A percentile compares a stretch with the other conserved stretches of the same genome.
phyloP scores from a whole-genome alignment of 176 grass and related monocot species.

The Eleusine indica region DNA sequence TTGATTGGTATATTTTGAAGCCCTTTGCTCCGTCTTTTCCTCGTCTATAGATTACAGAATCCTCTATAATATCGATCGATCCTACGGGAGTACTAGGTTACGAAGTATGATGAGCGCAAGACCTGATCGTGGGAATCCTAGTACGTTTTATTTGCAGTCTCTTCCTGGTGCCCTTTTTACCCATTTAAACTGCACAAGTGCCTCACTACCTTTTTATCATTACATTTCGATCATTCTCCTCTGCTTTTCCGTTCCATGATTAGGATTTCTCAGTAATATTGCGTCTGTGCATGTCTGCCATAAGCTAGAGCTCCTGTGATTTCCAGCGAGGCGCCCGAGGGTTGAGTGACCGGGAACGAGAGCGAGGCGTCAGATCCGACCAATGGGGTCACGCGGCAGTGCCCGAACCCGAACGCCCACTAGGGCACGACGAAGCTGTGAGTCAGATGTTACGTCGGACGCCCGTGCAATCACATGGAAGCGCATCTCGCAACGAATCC shows the following conservation, averaged over 20 bases:
- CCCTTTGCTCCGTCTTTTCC: background rate
- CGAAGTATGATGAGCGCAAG: background rate
- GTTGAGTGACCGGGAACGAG: no score
- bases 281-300: conserved; percentile 26
- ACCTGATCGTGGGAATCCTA: background rate
- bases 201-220: background rate
- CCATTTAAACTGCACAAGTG: conserved; percentile 10
- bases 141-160: background rate
- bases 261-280: background rate
- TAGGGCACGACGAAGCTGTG: background rate
- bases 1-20: background rate
- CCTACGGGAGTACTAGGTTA: background rate
- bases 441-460: conserved; percentile 14
- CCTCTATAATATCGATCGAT: background rate
- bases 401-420: conserved; percentile 3
- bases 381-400: conserved; percentile 31
- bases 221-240: background rate
- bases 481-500: conserved; percentile 28
- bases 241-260: conserved; percentile 35
- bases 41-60: background rate
- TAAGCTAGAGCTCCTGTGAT: background rate
- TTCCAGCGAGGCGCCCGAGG: background rate
- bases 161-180: conserved; percentile 4
- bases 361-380: background rate
- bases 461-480: background rate